These are phyloP conservation scores for Forsythia suspensa DNA, from an alignment of 257 asterid species.

Conservation along the genomic window DNA sequence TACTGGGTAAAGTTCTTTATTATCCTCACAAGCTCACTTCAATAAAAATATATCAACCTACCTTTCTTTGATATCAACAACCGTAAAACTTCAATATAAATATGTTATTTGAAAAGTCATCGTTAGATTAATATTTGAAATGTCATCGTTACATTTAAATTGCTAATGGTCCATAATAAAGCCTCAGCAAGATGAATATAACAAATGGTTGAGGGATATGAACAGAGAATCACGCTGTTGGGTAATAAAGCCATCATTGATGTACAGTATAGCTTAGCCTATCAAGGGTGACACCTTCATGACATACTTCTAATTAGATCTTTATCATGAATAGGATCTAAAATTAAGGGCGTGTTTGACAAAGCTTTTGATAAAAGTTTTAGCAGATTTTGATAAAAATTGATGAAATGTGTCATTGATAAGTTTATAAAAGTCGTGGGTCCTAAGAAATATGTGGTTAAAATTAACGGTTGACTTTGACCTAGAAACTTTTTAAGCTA, in stretches of 20 bases:
- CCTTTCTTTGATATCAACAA: background rate
- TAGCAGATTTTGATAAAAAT: no score
- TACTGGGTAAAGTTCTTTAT: background rate
- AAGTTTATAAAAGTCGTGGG: no score
- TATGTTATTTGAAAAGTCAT: background rate
- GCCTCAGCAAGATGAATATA: background rate
- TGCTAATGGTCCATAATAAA: background rate
- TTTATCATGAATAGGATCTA: constrained; percentile 7
- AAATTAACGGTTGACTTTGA: no score
- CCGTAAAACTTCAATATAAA: background rate
- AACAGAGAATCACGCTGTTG: constrained; percentile 1
- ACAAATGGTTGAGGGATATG: background rate
- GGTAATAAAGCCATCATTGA: constrained; percentile 6
- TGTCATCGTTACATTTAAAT: background rate
- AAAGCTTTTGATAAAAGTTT: no score
- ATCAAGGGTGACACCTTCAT: background rate
- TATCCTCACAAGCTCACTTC: background rate
- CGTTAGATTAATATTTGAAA: background rate
- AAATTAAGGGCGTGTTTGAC: background rate
- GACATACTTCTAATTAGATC: constrained; percentile 9
- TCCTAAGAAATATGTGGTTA: no score
- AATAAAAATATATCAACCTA: background rate
- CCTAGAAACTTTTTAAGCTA: no score
- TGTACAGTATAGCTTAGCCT: background rate
- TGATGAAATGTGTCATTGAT: no score